A percentile compares a stretch with the other conserved stretches of the same genome.
Evolutionary conservation across 78 protist genomes (phyloP).

Genomic region (Bigelowiella natans): DNA sequence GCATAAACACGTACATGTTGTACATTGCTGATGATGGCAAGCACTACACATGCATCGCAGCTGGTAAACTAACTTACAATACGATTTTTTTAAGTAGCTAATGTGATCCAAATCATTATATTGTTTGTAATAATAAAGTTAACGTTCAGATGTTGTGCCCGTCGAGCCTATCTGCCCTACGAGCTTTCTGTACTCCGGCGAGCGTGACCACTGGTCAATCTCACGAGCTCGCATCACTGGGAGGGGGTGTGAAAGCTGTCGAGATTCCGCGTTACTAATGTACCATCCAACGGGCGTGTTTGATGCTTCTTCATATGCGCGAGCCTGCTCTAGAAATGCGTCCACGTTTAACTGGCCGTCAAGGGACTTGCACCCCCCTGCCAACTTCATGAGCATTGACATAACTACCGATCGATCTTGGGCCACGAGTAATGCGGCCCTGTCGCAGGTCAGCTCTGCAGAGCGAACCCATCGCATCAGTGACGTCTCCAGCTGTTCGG

Average conservation of each 20-base stretch:
- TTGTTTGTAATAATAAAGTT: no score
- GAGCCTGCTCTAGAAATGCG: slow-evolving; percentile 11
- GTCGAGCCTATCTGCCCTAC: no score
- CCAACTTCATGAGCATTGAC: slow-evolving; percentile 15
- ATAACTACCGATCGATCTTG: slow-evolving; percentile 2
- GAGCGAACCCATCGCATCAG: slow-evolving; percentile 12
- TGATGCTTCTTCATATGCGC: not conserved
- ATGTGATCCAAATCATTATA: no score
- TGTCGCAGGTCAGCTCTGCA: slow-evolving; percentile 23
- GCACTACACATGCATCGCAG: no score
- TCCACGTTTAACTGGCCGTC: not conserved
- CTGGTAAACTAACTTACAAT: no score
- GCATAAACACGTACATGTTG: no score
- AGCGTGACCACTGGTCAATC: not conserved
- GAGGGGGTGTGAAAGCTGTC: not conserved
- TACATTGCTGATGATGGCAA: no score
- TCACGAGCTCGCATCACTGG: not conserved
- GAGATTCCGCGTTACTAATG: not conserved
- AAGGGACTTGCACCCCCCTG: not conserved
- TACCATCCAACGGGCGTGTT: not conserved
- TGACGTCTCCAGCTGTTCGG: not conserved
- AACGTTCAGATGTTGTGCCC: no score
- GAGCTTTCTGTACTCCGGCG: not conserved
- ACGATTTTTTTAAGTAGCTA: no score
- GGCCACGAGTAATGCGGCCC: slow-evolving; percentile 1